Evolutionary conservation across 441 rosid genomes (phyloP).

Genomic region (Adansonia grandidieri): DNA sequence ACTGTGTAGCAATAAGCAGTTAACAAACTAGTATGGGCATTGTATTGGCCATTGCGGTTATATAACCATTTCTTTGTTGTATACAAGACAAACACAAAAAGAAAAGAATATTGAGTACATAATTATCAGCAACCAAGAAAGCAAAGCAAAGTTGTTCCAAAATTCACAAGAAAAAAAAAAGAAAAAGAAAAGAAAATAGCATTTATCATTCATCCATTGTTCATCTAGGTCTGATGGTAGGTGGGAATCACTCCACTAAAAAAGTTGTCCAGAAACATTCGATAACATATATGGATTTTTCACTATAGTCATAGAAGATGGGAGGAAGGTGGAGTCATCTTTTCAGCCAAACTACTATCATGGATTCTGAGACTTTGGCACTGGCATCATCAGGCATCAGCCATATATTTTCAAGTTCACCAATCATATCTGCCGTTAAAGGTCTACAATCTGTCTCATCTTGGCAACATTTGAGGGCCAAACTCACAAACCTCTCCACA

Average conservation of each 20-base stretch:
- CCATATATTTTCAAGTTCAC: slow-evolving; percentile 81
- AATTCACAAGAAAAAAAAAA: not conserved
- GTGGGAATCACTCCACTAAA: slow-evolving; percentile 73
- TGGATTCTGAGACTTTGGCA: slow-evolving; percentile 32
- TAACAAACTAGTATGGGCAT: no score
- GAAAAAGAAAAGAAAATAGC: not conserved
- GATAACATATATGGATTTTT: slow-evolving; percentile 39
- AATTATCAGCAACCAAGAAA: not conserved
- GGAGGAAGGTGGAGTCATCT: slow-evolving; percentile 20
- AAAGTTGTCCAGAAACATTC: slow-evolving; percentile 87
- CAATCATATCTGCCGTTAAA: slow-evolving; percentile 84
- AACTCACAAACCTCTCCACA: slow-evolving; percentile 66
- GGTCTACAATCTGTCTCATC: slow-evolving; percentile 57
- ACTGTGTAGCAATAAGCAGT: no score
- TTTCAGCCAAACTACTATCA: not conserved
- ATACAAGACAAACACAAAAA: no score
- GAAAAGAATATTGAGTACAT: no score
- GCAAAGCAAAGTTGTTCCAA: not conserved
- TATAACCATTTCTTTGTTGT: no score
- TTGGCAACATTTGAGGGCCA: slow-evolving; percentile 76
- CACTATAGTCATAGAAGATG: slow-evolving; percentile 34
- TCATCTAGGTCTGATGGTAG: slow-evolving; percentile 68
- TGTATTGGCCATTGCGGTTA: no score
- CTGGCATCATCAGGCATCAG: slow-evolving; percentile 48
- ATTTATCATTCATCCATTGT: not conserved